Evolutionary conservation across 1,284 basidiomycete genomes (phyloP).

Genomic region (Ceratobasidium sp.): DNA sequence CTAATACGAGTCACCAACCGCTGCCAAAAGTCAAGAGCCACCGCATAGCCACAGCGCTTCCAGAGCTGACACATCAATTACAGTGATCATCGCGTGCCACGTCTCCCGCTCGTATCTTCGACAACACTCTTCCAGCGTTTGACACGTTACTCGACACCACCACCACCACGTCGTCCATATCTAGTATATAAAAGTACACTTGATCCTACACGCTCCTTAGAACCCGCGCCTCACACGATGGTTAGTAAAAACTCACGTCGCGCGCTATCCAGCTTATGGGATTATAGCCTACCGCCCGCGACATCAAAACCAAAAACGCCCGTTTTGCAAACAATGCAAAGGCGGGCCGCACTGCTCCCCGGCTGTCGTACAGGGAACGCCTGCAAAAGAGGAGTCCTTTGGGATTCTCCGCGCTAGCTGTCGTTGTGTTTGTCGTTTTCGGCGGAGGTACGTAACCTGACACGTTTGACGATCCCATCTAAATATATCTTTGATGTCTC

Average conservation of each 20-base stretch:
- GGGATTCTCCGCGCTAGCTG: slow-evolving; percentile 46
- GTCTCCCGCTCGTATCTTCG: slow-evolving; percentile 25
- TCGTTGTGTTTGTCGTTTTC: slow-evolving; percentile 55
- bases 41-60: slow-evolving; percentile 17
- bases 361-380: slow-evolving; percentile 71
- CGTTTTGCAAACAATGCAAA: slow-evolving; percentile 75
- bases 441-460: slow-evolving; percentile 68
- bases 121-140: slow-evolving; percentile 11
- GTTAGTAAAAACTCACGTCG: neutral
- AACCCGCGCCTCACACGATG: neutral
- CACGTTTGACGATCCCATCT: neutral
- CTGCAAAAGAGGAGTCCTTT: slow-evolving; percentile 73
- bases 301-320: slow-evolving; percentile 76
- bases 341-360: slow-evolving; percentile 74
- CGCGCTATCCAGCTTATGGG: neutral
- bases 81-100: slow-evolving; percentile 23
- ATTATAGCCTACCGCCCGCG: slow-evolving; percentile 65
- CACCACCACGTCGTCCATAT: slow-evolving; percentile 15
- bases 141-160: slow-evolving; percentile 28
- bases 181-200: slow-evolving; percentile 10
- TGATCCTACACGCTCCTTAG: neutral
- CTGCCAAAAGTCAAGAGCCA: too few relatives aligned
- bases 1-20: too few relatives aligned
- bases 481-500: neutral
- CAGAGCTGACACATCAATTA: neutral